These are phyloP conservation scores for Globisporangium rhizosaccharum DNA, from an alignment of 352 stramenopile species.

Conservation along the genomic window DNA sequence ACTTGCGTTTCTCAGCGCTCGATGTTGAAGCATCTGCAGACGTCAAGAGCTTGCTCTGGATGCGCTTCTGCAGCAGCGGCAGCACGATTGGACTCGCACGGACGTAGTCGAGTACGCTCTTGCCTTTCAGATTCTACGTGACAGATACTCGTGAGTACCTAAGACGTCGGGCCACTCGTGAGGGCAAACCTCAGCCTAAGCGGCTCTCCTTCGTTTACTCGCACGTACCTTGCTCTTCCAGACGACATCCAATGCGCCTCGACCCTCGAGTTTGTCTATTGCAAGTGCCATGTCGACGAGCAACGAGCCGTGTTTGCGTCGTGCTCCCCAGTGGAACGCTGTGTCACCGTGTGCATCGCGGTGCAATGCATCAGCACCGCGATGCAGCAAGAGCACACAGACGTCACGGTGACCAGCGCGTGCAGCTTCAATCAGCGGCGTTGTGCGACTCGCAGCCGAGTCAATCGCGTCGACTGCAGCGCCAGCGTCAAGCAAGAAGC, in stretches of 20 bases:
- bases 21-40: slow-evolving; percentile 7
- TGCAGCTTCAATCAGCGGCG: slow-evolving; percentile 55
- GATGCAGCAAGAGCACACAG: slow-evolving; percentile 38
- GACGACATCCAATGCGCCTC: slow-evolving; percentile 18
- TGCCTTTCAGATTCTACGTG: slow-evolving; percentile 51
- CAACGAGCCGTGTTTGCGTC: slow-evolving; percentile 42
- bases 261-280: slow-evolving; percentile 22
- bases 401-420: slow-evolving; percentile 41
- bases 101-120: slow-evolving; percentile 43
- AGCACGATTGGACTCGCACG: slow-evolving; percentile 29
- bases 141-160: background rate
- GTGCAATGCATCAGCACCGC: slow-evolving; percentile 36
- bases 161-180: no score
- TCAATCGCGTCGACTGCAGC: slow-evolving; percentile 51
- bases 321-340: slow-evolving; percentile 61
- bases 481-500: slow-evolving; percentile 40
- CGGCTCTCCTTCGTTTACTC: background rate
- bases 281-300: slow-evolving; percentile 41
- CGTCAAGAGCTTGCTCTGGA: slow-evolving; percentile 22
- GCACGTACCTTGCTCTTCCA: slow-evolving; percentile 47
- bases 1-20: slow-evolving; percentile 23
- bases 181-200: background rate
- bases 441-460: slow-evolving; percentile 40
- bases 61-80: slow-evolving; percentile 41
- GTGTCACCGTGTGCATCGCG: slow-evolving; percentile 58